These are phyloP conservation scores for Starmerella sp. DNA, from an alignment of 805 yeast genomes.

Conservation along the genomic window DNA sequence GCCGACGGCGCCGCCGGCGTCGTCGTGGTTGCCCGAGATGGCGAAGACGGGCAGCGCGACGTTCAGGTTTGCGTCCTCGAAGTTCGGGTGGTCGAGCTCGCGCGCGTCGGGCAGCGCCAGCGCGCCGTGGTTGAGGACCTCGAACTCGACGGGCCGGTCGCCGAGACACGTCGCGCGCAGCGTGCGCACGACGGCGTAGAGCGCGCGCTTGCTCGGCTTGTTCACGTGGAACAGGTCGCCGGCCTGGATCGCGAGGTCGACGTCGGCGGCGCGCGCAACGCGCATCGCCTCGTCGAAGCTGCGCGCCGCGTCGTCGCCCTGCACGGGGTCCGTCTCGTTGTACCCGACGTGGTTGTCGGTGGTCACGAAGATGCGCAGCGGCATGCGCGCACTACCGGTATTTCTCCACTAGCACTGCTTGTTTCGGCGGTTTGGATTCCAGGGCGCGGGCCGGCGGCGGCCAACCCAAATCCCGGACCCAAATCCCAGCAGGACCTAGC, in stretches of 20 bases:
- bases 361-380: constrained; percentile 50
- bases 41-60: constrained; percentile 84
- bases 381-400: no score
- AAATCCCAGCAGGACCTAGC: no score
- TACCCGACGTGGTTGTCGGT: constrained; percentile 97
- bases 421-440: no score
- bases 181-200: constrained; percentile 69
- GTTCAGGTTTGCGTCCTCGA: constrained; percentile 82
- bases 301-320: constrained; percentile 81
- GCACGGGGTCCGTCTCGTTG: constrained; percentile 75
- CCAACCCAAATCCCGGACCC: neutral
- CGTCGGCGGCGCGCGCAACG: constrained; percentile 54
- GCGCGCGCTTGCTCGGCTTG: constrained; percentile 75
- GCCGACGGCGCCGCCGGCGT: constrained; percentile 63
- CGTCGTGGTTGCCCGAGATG: constrained; percentile 94
- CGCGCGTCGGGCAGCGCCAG: constrained; percentile 45
- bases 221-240: constrained; percentile 90
- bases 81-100: constrained; percentile 55
- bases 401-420: no score
- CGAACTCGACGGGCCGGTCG: constrained; percentile 76
- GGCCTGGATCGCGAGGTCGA: constrained; percentile 80
- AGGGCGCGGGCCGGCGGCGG: neutral
- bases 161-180: constrained; percentile 67
- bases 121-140: constrained; percentile 68
- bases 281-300: constrained; percentile 76